phyloP scores from a whole-genome alignment of 1,139 yeast species.

The Protomyces inundatus region DNA sequence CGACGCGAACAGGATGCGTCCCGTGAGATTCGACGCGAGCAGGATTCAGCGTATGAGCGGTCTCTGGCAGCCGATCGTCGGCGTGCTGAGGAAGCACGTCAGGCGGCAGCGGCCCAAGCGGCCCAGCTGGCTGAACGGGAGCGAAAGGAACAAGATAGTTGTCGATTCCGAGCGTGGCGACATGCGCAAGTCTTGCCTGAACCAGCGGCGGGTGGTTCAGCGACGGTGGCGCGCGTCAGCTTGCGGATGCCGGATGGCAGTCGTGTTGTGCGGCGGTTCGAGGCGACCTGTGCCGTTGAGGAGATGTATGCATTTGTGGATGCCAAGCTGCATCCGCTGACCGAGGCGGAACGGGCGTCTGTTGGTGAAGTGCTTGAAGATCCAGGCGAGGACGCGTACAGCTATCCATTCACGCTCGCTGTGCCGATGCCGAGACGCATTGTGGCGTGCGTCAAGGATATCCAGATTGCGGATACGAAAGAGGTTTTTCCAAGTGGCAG shows the following conservation, averaged over 20 bases:
- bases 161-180: not conserved
- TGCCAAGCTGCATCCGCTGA: not conserved
- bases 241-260: conserved; percentile 57
- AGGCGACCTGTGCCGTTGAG: conserved; percentile 45
- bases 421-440: conserved; percentile 56
- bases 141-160: conserved; percentile 30
- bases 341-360: conserved; percentile 42
- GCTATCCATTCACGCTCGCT: conserved; percentile 46
- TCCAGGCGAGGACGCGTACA: conserved; percentile 46
- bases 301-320: conserved; percentile 60
- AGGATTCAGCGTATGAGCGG: conserved; percentile 69
- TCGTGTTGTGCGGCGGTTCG: conserved; percentile 55
- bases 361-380: conserved; percentile 35
- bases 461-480: conserved; percentile 43
- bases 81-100: conserved; percentile 41
- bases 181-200: not conserved
- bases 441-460: conserved; percentile 38
- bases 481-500: conserved; percentile 59
- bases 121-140: conserved; percentile 33
- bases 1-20: conserved; percentile 56
- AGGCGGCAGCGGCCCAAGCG: conserved; percentile 36
- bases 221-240: conserved; percentile 41
- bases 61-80: conserved; percentile 58
- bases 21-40: conserved; percentile 62
- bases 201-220: conserved; percentile 38